Percentiles rank a stretch among this genome's conserved stretches.
Evolutionary conservation across 2,329 filamentous ascomycete genomes (phyloP).

Genomic region (Cytospora piceicola): DNA sequence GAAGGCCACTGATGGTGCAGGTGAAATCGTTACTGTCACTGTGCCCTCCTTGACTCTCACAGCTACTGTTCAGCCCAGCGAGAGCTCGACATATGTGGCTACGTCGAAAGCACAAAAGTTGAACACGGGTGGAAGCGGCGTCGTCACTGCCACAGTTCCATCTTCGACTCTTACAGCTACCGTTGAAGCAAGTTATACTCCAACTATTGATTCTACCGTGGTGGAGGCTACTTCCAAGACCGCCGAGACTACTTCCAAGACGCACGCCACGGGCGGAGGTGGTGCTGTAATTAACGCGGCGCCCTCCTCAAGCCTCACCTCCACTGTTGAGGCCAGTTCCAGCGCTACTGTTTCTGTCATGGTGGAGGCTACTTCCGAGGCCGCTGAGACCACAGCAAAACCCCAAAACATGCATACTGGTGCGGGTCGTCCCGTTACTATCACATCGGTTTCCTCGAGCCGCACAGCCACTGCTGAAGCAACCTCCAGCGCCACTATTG

Average conservation of each 20-base stretch:
- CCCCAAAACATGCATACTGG: background rate
- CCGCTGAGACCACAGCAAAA: background rate
- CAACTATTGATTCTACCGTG: background rate
- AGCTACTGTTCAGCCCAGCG: constrained; percentile 1
- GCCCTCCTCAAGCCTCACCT: background rate
- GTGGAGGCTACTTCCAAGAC: background rate
- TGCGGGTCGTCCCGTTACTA: background rate
- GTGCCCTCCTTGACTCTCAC: constrained; percentile 5
- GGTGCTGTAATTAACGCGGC: background rate
- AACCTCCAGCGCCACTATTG: background rate
- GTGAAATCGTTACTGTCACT: background rate
- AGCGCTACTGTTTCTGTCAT: background rate
- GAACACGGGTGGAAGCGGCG: background rate
- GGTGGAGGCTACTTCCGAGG: background rate
- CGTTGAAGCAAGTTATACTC: background rate
- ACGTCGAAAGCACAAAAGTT: background rate
- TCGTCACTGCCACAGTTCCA: constrained; percentile 2
- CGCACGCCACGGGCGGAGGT: background rate
- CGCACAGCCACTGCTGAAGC: background rate
- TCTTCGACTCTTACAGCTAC: constrained; percentile 19
- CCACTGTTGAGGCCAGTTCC: background rate
- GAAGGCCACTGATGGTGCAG: background rate
- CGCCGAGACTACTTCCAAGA: background rate
- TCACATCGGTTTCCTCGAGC: constrained; percentile 1
- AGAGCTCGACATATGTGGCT: background rate